phyloP scores from a whole-genome alignment of 2,329 filamentous ascomycete species.

The Davidsoniella australis region DNA sequence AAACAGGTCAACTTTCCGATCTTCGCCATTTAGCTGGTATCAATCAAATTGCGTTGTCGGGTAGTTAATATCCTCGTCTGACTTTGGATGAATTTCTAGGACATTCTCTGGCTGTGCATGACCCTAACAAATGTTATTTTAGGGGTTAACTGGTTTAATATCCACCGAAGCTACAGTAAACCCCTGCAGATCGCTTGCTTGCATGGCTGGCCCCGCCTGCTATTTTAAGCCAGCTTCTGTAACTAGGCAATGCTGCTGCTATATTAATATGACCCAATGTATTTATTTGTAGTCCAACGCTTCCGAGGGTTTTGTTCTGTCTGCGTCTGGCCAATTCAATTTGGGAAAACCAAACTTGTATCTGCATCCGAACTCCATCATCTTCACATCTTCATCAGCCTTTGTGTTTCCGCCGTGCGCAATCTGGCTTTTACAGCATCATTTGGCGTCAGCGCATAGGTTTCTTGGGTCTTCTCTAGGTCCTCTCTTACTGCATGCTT shows the following conservation, averaged over 20 bases:
- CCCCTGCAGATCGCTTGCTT: slow-evolving; percentile 2
- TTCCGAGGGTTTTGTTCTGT: slow-evolving; percentile 7
- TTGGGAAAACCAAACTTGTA: background rate
- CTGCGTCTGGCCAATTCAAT: background rate
- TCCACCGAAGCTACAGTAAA: background rate
- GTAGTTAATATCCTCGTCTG: too few relatives aligned
- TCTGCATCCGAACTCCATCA: background rate
- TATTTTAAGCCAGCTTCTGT: slow-evolving; percentile 1
- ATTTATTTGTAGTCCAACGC: slow-evolving; percentile 1
- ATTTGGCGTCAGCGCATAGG: slow-evolving; percentile 14
- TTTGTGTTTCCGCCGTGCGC: background rate
- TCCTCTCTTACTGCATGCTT: slow-evolving; percentile 6
- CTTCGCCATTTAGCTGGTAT: too few relatives aligned
- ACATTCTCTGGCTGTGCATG: too few relatives aligned
- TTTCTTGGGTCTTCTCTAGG: slow-evolving; percentile 2
- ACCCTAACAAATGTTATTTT: background rate
- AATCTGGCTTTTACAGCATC: background rate
- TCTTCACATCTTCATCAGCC: slow-evolving; percentile 3
- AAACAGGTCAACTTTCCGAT: too few relatives aligned
- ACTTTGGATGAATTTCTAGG: too few relatives aligned
- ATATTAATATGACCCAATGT: slow-evolving; percentile 4
- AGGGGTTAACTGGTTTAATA: background rate
- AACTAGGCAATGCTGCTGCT: background rate
- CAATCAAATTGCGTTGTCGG: too few relatives aligned
- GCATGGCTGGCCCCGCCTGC: background rate